Conservation (phyloP, 1,284 basidiomycete species). For the Cutaneotrichosporon spelunceum region DNA sequence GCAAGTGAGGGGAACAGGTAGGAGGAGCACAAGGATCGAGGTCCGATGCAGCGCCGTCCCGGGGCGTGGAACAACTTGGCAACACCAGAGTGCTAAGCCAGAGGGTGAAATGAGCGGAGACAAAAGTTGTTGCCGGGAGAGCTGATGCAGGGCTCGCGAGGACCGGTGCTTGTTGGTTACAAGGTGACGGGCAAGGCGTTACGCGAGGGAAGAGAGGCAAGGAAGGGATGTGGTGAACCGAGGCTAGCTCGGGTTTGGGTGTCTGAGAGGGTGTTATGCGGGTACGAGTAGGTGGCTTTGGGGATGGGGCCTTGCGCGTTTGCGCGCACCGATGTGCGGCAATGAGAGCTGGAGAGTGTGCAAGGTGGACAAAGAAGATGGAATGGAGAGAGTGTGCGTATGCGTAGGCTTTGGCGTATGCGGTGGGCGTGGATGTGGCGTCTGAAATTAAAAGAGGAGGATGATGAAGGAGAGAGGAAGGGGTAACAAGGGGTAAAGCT, state of each 20-base stretch:
- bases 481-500: not conserved
- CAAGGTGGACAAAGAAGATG: not conserved
- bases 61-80: not conserved
- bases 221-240: not conserved
- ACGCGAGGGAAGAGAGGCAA: not conserved
- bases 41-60: not conserved
- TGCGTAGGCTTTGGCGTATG: not conserved
- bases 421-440: not conserved
- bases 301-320: not conserved
- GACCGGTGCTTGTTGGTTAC: not conserved
- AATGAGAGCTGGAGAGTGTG: not conserved
- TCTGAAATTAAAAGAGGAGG: slow-evolving; percentile 1
- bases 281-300: not conserved
- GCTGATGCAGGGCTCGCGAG: not conserved
- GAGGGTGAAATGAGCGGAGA: not conserved
- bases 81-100: not conserved
- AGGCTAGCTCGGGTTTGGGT: not conserved
- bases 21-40: not conserved
- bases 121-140: not conserved
- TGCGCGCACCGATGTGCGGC: not conserved
- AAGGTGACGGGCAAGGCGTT: not conserved
- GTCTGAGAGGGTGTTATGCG: not conserved
- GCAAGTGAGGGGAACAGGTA: not conserved
- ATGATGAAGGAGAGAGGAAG: not conserved
- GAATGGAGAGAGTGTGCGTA: not conserved